Conservation (phyloP, 139 green algal species). For the Chlorokybus atmophyticus region DNA sequence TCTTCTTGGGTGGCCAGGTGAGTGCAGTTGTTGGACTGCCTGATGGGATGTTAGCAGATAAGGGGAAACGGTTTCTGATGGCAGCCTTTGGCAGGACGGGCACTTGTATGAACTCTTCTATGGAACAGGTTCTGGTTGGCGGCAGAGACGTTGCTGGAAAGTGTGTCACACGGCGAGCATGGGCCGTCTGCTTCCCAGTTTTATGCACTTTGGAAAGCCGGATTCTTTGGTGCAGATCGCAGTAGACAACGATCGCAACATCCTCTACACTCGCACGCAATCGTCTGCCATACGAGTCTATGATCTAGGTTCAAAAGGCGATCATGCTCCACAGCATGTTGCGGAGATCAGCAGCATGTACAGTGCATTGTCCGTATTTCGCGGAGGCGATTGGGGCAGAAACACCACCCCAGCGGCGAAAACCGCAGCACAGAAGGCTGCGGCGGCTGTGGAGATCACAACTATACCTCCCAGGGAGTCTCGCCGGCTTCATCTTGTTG, state of each 20-base stretch:
- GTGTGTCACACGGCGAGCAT: conserved; percentile 28
- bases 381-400: too few relatives aligned
- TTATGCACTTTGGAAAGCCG: conserved; percentile 33
- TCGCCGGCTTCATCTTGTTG: conserved; percentile 59
- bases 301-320: conserved; percentile 60
- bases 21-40: too few relatives aligned
- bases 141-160: conserved; percentile 54
- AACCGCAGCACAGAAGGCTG: too few relatives aligned
- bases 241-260: conserved; percentile 60
- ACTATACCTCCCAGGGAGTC: too few relatives aligned
- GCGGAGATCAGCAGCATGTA: too few relatives aligned
- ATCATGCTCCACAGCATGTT: conserved; percentile 32
- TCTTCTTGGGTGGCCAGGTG: conserved; percentile 92
- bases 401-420: too few relatives aligned
- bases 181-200: conserved; percentile 34
- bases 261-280: conserved; percentile 66
- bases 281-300: conserved; percentile 57
- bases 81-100: conserved; percentile 65
- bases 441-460: too few relatives aligned
- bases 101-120: conserved; percentile 90
- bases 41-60: too few relatives aligned
- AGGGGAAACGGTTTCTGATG: too few relatives aligned
- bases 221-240: conserved; percentile 52
- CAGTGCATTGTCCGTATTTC: too few relatives aligned
- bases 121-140: conserved; percentile 43